Evolutionary conservation across 1,284 basidiomycete species (phyloP), one percentile per base, ranked within the genome.

Genomic region (Psilocybe mexicana): DNA sequence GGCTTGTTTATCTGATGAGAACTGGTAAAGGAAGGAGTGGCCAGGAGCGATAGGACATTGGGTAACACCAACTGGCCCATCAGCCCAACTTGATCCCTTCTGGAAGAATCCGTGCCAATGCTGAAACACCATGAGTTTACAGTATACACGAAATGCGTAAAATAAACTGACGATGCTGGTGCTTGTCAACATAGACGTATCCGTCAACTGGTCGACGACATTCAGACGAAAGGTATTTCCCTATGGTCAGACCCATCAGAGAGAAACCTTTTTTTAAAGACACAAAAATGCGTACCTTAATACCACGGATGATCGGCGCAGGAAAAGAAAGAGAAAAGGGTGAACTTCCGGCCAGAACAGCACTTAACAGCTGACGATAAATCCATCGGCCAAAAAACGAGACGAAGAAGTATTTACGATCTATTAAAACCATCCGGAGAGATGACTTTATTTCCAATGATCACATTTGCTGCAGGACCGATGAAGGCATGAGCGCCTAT

Each of bases 31-130:
- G 26, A 74, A 74, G 0, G 67, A 66, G 8, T 67, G 45, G 7
- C 60, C 63, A 0, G 73, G 74, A 2, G 74, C 71, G 52, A 83
- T 81, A 0, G 79, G 78, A 61, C 82, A 84, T 57, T 70, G 67
- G 46, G 66, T 70, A 8, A 72, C 69, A 35, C 43, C 67, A 62
- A 57, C 26, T 1, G 56, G 56, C 30, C 65, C 67, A 43, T 67
- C 65, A n/a, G 61, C 62, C 57, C 61, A 65, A 36, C 52, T 58
- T 26, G 59, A 57, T 6, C 59, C 58, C 8, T 60, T 50, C 52
- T 64, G 69, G 42, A 63, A 67, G 33, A 70, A 45, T n/a, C 69
- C 70, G 45, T 71, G 69, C 70, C 68, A 69, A 38, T 66, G 67
- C 69, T 71, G 26, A 48, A 25, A 14, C 51, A 14, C 18, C 14